Evolutionary conservation across 2,329 filamentous ascomycete species (phyloP), one percentile per base, ranked within the genome.

Genomic region (Diaporthe sp.): DNA sequence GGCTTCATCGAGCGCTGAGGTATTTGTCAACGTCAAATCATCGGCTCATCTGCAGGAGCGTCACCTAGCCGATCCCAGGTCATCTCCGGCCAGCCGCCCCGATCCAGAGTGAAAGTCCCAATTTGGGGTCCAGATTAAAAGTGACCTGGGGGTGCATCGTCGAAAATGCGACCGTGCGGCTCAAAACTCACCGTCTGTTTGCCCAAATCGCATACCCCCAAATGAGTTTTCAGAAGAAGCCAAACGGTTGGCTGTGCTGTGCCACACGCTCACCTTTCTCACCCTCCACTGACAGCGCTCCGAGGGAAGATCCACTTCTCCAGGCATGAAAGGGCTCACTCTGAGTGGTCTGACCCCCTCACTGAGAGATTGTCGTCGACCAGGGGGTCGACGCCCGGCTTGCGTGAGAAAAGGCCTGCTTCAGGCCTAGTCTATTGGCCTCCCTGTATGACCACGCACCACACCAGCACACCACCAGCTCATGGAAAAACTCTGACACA

Each of bases 111-210:
- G 35, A n/a, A 45, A 40, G 45, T 54, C 33, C 47, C 47, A 42
- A 30, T 64, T 42, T 52, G 70, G 70, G 57, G 57, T 54, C 47
- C 57, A 72, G 50, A 72, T 61, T 5, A 35, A 30, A 55, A 50
- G 33, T 47, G 38, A 28, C 57, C 55, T 61, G 19, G n/a, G 70
- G 25, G n/a, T 42, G n/a, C 40, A 55, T 54, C 57, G 25, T 38
- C 54, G 72, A n/a, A n/a, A 75, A 76, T 76, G 69, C 54, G 25
- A 74, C 72, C 3, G 38, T 76, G 75, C 67, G 75, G 75, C 75
- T 76, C 64, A 74, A 69, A 57, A 69, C 8, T 55, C 28, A 15
- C 42, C 22, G 30, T 33, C 6, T 67, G 15, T 61, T 64, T 73
- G 50, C 61, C 45, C 12, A 38, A 28, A 22, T 57, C 52, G 42